Conservation (phyloP, 2,329 filamentous ascomycete species). For the Fusarium neocosmosporiellum region DNA sequence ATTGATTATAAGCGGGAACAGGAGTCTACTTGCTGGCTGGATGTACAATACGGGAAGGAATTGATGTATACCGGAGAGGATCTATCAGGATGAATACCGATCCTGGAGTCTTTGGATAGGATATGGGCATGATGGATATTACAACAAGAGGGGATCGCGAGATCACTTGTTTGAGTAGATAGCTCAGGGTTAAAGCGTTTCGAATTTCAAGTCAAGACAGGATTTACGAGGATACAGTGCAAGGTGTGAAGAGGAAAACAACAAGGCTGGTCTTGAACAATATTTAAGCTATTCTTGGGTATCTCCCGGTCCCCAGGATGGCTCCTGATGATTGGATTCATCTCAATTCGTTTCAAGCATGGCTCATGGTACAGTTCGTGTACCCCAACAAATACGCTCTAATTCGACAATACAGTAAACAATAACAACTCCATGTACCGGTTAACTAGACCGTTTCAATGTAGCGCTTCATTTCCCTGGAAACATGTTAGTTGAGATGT, state of each 20-base stretch:
- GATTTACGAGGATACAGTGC: background rate
- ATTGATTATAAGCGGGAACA: background rate
- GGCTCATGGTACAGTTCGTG: slow-evolving; percentile 18
- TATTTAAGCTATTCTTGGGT: slow-evolving; percentile 20
- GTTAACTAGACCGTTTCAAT: slow-evolving; percentile 73
- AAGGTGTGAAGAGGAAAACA: background rate
- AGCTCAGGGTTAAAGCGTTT: background rate
- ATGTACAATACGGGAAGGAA: background rate
- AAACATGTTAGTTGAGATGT: slow-evolving; percentile 23
- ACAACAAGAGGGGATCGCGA: background rate
- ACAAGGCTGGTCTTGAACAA: slow-evolving; percentile 3
- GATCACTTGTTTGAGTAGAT: background rate
- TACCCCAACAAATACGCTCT: slow-evolving; percentile 26
- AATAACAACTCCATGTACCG: slow-evolving; percentile 26
- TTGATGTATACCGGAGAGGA: background rate
- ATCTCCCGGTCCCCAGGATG: slow-evolving; percentile 31
- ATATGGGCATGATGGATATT: background rate
- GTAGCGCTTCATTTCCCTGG: slow-evolving; percentile 80
- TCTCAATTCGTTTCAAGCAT: slow-evolving; percentile 2
- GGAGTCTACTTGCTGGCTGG: background rate
- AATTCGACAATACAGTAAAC: slow-evolving; percentile 15
- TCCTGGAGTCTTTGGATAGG: background rate
- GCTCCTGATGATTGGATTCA: slow-evolving; percentile 14
- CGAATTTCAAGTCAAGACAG: background rate
- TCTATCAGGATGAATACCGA: background rate